A percentile compares a stretch with the other conserved stretches of the same genome.
These are phyloP conservation scores for Sanghuangporus weigelae DNA, from an alignment of 1,284 basidiomycete genomes.

Conservation along the genomic window DNA sequence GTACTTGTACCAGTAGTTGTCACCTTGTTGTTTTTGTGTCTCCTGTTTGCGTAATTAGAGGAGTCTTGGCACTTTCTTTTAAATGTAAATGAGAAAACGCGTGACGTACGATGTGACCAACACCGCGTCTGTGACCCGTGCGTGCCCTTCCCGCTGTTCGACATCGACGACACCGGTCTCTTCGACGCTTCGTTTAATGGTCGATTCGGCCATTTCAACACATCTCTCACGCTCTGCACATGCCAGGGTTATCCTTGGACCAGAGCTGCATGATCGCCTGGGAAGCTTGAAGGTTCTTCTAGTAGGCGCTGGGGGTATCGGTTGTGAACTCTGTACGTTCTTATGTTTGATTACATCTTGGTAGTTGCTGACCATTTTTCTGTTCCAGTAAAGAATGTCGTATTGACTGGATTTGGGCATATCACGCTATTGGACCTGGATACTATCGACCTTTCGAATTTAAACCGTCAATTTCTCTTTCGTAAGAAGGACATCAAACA, in stretches of 20 bases:
- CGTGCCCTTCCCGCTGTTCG: background rate
- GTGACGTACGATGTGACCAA: conserved; percentile 9
- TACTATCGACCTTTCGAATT: conserved; percentile 97
- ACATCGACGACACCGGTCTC: background rate
- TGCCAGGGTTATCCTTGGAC: conserved; percentile 70
- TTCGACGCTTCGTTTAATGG: background rate
- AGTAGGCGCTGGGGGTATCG: conserved; percentile 97
- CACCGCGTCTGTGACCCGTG: background rate
- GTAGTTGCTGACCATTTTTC: background rate
- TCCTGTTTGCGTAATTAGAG: background rate
- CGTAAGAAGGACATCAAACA: conserved; percentile 97
- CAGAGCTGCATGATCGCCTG: conserved; percentile 56
- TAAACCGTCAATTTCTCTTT: conserved; percentile 98
- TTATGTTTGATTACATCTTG: background rate
- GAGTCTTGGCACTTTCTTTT: background rate
- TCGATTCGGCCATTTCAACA: background rate
- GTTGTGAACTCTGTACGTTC: conserved; percentile 87
- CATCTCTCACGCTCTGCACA: conserved; percentile 34
- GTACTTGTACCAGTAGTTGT: background rate
- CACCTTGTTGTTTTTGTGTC: background rate
- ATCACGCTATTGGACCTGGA: conserved; percentile 95
- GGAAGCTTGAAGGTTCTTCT: conserved; percentile 72
- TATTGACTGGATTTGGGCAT: conserved; percentile 86
- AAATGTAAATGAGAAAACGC: background rate
- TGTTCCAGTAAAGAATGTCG: conserved; percentile 87